These are phyloP conservation scores for Chrysanthemum seticuspe DNA, from an alignment of 129 eudicot species.

Conservation along the genomic window DNA sequence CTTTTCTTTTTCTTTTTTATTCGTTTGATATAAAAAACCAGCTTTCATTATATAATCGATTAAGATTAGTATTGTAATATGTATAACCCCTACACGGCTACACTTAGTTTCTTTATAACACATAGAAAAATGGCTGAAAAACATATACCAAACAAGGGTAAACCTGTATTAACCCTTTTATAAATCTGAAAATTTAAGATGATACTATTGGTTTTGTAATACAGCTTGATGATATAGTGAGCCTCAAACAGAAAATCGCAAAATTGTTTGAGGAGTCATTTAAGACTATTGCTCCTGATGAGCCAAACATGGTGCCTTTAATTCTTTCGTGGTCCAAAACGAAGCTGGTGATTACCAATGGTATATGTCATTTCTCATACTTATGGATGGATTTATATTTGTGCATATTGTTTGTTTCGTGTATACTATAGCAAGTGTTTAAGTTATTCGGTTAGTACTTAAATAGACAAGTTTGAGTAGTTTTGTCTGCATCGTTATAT, in stretches of 20 bases:
- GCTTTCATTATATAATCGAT: too few relatives aligned
- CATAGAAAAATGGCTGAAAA: too few relatives aligned
- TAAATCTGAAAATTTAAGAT: neutral
- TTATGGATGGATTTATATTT: too few relatives aligned
- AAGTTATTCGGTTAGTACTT: neutral
- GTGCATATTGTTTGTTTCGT: neutral
- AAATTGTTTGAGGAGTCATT: slow-evolving; percentile 66
- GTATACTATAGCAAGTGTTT: neutral
- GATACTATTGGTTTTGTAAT: slow-evolving; percentile 15
- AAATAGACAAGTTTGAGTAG: neutral
- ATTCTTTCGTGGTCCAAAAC: slow-evolving; percentile 59
- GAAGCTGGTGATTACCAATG: slow-evolving; percentile 85
- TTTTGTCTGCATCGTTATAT: neutral
- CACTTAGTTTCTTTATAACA: too few relatives aligned
- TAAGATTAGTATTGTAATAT: too few relatives aligned
- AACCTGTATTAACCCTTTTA: too few relatives aligned
- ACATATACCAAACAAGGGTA: too few relatives aligned
- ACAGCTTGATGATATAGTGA: slow-evolving; percentile 58
- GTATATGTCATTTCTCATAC: slow-evolving; percentile 35
- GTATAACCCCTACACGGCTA: too few relatives aligned
- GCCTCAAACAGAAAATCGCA: slow-evolving; percentile 61
- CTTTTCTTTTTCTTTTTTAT: too few relatives aligned
- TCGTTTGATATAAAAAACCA: too few relatives aligned
- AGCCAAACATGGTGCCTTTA: slow-evolving; percentile 54
- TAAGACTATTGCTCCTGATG: slow-evolving; percentile 58